Base-by-base conservation (phyloP, 2,329 filamentous ascomycete species). In the Fusarium virguliforme region DNA sequence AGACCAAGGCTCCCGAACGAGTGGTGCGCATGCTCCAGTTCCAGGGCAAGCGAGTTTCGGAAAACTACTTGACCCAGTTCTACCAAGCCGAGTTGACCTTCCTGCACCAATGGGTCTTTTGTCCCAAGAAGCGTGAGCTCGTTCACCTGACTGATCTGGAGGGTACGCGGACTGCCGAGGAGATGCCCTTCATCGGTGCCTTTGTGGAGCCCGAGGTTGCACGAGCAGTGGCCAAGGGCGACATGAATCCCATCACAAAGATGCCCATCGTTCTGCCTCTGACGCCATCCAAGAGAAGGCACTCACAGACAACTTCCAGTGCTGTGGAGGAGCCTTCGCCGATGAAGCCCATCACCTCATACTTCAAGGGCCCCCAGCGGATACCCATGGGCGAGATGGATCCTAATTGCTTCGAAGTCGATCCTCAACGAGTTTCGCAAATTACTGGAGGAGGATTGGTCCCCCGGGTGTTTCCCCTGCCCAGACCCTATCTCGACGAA, bases 51-150 rank as follows among this genome's bases (percentile, higher is more conserved):
- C 91, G 90, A 74, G 88, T 99, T 9, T 95, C 96, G 0, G 84
- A 90, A 40, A 91, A 92, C 68, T 99, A 98, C 78, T 83, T 96
- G 30, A 89, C 92, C 8, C 86, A 89, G 22, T 99, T 98, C 79
- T 88, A 89, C 67, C 91, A 95, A 78, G 96, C 96, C 0, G 96
- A 99, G 80, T 85, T 93, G 73, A 98, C 96, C 0, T 99, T 99
- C 77, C 83, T 98, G 18, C 93, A 98, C 77, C 96, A 98, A 82
- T 93, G 96, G 82, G 95, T 98, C 4, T 99, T 93, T 79, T 98
- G 95, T 78, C 94, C 95, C 0, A 83, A 86, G 38, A 86, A 87
- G 43, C 86, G 91, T 64, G 84, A 89, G 67, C 81, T 98, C 48
- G 92, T 97, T 41, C 90, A 94, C 66, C 85, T 97, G 64, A 96